A percentile compares a stretch with the other conserved stretches of the same genome.
Conservation (phyloP, 2,329 filamentous ascomycete genomes). For the Grosmannia huntii region DNA sequence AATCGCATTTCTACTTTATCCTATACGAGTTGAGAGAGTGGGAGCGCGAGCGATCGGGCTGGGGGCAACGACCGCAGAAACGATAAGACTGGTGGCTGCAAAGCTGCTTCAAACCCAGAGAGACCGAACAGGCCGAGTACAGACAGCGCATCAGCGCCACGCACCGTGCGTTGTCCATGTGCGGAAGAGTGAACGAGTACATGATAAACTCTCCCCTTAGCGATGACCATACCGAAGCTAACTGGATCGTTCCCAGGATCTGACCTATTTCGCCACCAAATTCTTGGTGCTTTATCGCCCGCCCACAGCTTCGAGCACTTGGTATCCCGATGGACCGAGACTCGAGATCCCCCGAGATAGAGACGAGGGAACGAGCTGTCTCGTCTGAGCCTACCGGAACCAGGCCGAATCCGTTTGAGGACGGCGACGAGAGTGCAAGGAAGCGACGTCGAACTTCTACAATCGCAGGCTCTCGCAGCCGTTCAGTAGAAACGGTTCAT, state of each 20-base stretch:
- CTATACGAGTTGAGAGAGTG: neutral
- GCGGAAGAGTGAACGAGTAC: neutral
- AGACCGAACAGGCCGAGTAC: neutral
- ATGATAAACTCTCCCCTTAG: neutral
- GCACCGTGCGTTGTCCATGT: neutral
- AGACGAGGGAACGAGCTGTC: conserved; percentile 44
- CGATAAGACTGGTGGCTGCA: neutral
- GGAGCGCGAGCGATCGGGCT: neutral
- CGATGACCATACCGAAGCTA: neutral
- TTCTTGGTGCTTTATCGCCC: neutral
- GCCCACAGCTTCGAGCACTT: neutral
- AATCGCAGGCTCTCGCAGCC: conserved; percentile 36
- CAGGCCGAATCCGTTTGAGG: conserved; percentile 49
- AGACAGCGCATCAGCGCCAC: neutral
- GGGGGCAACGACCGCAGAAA: neutral
- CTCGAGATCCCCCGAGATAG: conserved; percentile 27
- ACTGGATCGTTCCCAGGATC: neutral
- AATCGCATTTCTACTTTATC: neutral
- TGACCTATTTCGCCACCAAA: neutral
- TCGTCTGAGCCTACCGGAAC: conserved; percentile 51
- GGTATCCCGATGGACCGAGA: conserved; percentile 40
- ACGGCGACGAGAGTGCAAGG: conserved; percentile 39
- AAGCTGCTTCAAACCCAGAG: neutral
- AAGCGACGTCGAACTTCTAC: conserved; percentile 51
- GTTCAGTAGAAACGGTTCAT: conserved; percentile 32